phyloP scores from a whole-genome alignment of 805 yeast genomes.

The Yamadazyma phyllophila region DNA sequence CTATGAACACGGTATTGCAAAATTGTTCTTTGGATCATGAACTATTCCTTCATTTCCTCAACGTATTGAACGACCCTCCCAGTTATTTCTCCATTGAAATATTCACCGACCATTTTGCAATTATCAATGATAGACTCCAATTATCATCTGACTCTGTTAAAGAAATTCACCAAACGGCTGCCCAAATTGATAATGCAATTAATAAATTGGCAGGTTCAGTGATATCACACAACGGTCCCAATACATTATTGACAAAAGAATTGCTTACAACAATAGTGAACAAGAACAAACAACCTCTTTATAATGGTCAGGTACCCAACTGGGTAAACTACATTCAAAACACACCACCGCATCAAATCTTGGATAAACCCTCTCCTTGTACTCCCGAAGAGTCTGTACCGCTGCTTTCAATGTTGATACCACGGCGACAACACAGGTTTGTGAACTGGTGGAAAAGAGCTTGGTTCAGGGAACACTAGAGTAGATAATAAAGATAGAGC shows the following conservation, averaged over 20 bases:
- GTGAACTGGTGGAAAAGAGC: not conserved
- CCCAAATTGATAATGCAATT: constrained; percentile 2
- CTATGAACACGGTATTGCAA: constrained; percentile 1
- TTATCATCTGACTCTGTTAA: not conserved
- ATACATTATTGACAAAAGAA: not conserved
- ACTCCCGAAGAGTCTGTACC: not conserved
- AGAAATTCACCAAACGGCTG: not conserved
- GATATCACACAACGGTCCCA: not conserved
- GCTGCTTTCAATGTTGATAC: not conserved
- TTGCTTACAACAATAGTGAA: not conserved
- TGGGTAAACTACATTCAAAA: not conserved
- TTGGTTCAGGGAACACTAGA: not conserved
- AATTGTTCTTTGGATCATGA: constrained; percentile 7
- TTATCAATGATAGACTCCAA: constrained; percentile 5
- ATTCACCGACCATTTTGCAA: constrained; percentile 5
- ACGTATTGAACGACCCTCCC: constrained; percentile 4
- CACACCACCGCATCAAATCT: not conserved
- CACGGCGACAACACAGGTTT: not conserved
- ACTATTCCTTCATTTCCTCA: constrained; percentile 8
- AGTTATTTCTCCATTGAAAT: constrained; percentile 11
- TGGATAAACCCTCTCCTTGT: not conserved
- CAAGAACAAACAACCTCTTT: not conserved
- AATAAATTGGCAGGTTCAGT: not conserved
- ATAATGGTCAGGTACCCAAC: not conserved
- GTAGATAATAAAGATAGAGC: too few relatives aligned